Evolutionary conservation across 495 filamentous ascomycete genomes (phyloP), one percentile per base, ranked within the genome.

Genomic region (Penicillium dipodomyicola): DNA sequence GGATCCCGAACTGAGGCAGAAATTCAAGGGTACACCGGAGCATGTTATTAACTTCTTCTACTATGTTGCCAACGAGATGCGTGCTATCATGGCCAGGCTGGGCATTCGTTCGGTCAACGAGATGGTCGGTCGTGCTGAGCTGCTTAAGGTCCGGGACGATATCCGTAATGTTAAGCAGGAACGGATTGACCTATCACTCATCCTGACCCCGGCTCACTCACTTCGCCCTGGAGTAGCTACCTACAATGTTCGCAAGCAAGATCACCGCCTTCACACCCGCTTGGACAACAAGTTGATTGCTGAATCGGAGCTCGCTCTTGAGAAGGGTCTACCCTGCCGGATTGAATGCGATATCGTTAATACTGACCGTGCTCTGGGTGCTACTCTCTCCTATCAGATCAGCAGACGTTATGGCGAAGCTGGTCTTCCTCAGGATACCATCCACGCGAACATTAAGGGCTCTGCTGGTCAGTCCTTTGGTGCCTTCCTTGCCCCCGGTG

Each of bases 31-130:
- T 30, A 92, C 90, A 0, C 93, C 94, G 7, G 94, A 99, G 73
- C 91, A 99, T 68, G 94, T 96, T 44, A 99, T 99, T 74, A 99
- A 99, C 80, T 99, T 97, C 82, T 99, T 99, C 78, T 99, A 96
- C 77, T 99, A 99, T 65, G 82, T 99, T 46, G 86, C 95, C 58
- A 99, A 99, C 65, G 94, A 99, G 78, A 85, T 99, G 57, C 87
- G 94, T 59, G 92, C 94, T 17, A 97, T 99, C 74, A 97, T 99
- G 94, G 93, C 94, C 29, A 93, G 89, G 72, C 82, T 97, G 62
- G 94, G 94, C 53, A 88, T 97, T 80, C 84, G 94, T 46, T 96
- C 89, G 29, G 85, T 99, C 68, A 99, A 99, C 64, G 94, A 99
- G 72, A 97, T 97, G 94, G 90, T 99, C 63, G 94, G 94, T 20